Percentiles rank a stretch among this genome's conserved stretches.
Conservation (phyloP, 1,284 basidiomycete species). For the Ustilago esculenta region DNA sequence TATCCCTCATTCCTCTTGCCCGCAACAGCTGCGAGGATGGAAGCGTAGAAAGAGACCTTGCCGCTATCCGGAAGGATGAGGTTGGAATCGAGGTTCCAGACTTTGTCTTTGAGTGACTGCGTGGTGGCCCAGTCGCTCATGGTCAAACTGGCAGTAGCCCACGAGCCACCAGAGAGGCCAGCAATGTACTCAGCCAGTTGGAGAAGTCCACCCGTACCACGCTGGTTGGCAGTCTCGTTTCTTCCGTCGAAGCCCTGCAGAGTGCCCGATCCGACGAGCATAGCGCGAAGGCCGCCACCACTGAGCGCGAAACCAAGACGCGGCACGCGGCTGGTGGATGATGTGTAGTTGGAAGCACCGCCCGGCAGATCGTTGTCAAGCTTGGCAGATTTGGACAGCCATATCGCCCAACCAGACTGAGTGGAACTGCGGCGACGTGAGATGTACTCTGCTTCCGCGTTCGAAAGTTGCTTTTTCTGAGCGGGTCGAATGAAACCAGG, state of each 20-base stretch:
- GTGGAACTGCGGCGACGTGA: constrained; percentile 27
- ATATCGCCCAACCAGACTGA: constrained; percentile 43
- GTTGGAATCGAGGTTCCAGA: constrained; percentile 69
- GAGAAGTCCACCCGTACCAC: constrained; percentile 62
- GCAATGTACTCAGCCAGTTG: constrained; percentile 63
- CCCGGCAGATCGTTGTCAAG: constrained; percentile 47
- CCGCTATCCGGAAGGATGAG: constrained; percentile 68
- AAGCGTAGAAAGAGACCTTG: constrained; percentile 68
- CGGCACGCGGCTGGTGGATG: constrained; percentile 54
- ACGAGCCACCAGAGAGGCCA: constrained; percentile 63
- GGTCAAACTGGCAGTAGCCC: constrained; percentile 54
- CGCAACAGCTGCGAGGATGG: constrained; percentile 56
- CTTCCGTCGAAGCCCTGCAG: constrained; percentile 59
- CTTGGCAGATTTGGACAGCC: constrained; percentile 47
- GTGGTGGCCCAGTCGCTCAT: constrained; percentile 63
- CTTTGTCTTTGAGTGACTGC: constrained; percentile 50
- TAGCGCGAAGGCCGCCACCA: constrained; percentile 70
- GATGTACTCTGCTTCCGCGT: constrained; percentile 53
- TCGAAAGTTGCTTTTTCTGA: constrained; percentile 36
- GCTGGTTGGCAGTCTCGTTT: constrained; percentile 56
- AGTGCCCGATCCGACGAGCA: constrained; percentile 66
- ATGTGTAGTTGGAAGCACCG: constrained; percentile 55
- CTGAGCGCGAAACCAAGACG: constrained; percentile 68
- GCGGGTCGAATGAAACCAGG: constrained; percentile 57
- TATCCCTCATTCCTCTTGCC: constrained; percentile 52